Percentiles rank a stretch among this genome's conserved stretches.
Conservation (phyloP, 2,329 filamentous ascomycete genomes). For the Arachnomyces sp. region DNA sequence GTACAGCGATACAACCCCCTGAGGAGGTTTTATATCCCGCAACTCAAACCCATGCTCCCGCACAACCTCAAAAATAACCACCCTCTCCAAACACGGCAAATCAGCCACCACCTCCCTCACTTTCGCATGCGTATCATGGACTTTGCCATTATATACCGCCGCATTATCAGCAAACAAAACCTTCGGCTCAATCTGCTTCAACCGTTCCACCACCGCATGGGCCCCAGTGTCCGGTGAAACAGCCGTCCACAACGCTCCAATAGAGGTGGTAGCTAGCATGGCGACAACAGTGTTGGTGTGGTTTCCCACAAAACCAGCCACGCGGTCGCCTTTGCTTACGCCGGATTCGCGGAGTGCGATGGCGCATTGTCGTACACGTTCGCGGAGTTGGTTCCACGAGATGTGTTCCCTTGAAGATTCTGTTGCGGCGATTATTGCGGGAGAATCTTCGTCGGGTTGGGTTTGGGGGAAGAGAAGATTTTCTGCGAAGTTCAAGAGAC, state of each 20-base stretch:
- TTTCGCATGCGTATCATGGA: conserved; percentile 72
- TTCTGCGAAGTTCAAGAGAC: conserved; percentile 84
- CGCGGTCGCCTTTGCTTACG: conserved; percentile 52
- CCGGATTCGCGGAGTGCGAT: conserved; percentile 60
- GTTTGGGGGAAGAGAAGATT: conserved; percentile 75
- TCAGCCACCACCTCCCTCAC: conserved; percentile 64
- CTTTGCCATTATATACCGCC: conserved; percentile 82
- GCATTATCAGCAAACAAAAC: conserved; percentile 83
- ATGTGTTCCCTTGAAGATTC: conserved; percentile 59
- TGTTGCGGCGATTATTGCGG: conserved; percentile 72
- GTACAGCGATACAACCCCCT: conserved; percentile 35
- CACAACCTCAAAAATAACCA: conserved; percentile 67
- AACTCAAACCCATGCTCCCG: conserved; percentile 29
- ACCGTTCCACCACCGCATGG: conserved; percentile 77
- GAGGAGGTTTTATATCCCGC: conserved; percentile 22
- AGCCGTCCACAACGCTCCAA: conserved; percentile 87
- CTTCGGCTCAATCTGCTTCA: conserved; percentile 75
- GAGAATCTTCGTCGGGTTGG: conserved; percentile 47
- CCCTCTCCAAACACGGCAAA: conserved; percentile 57
- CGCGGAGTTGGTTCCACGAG: conserved; percentile 72
- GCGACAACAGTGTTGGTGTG: conserved; percentile 79
- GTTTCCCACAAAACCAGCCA: conserved; percentile 75
- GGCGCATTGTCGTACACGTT: conserved; percentile 66
- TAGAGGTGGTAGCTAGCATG: conserved; percentile 71
- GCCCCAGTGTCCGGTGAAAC: conserved; percentile 90